Evolutionary conservation across 2,329 filamentous ascomycete species (phyloP).

Genomic region (Intubia oerlemansii): DNA sequence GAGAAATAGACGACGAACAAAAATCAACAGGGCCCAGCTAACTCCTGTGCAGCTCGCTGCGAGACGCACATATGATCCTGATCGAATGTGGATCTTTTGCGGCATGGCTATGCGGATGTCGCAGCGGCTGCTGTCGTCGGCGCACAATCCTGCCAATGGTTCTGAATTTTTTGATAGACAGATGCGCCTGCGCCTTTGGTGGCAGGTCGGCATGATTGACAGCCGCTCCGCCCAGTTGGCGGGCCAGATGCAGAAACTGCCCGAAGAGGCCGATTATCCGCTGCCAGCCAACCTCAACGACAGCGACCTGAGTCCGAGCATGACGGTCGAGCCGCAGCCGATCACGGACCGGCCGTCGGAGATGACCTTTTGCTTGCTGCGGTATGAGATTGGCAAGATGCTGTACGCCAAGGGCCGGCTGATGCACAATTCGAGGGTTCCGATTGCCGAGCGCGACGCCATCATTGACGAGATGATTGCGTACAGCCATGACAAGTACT

Average conservation of each 20-base stretch:
- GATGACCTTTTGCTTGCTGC: conserved; percentile 22
- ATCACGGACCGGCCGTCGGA: conserved; percentile 25
- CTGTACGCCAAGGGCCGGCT: conserved; percentile 13
- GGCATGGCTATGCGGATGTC: too few relatives aligned
- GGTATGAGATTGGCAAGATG: conserved; percentile 19
- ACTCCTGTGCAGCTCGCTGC: too few relatives aligned
- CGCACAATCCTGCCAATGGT: too few relatives aligned
- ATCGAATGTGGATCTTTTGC: too few relatives aligned
- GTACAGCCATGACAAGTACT: conserved; percentile 12
- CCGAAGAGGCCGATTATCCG: too few relatives aligned
- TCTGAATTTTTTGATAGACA: conserved; percentile 33
- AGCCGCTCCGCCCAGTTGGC: conserved; percentile 13
- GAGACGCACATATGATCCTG: too few relatives aligned
- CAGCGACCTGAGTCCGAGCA: conserved; percentile 20
- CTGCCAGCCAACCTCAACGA: conserved; percentile 29
- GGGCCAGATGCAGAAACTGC: conserved; percentile 2
- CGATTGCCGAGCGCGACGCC: conserved; percentile 14
- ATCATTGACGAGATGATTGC: conserved; percentile 12
- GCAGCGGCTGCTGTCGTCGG: too few relatives aligned
- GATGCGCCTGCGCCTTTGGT: conserved; percentile 36
- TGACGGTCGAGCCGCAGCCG: conserved; percentile 21
- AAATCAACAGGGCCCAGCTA: conserved; percentile 22
- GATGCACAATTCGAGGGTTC: too few relatives aligned
- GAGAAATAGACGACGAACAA: too few relatives aligned
- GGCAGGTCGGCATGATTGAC: conserved; percentile 33